Evolutionary conservation across 116 monocot species (phyloP), one percentile per base, ranked within the genome.

Genomic region (Dioscorea cayenensis): DNA sequence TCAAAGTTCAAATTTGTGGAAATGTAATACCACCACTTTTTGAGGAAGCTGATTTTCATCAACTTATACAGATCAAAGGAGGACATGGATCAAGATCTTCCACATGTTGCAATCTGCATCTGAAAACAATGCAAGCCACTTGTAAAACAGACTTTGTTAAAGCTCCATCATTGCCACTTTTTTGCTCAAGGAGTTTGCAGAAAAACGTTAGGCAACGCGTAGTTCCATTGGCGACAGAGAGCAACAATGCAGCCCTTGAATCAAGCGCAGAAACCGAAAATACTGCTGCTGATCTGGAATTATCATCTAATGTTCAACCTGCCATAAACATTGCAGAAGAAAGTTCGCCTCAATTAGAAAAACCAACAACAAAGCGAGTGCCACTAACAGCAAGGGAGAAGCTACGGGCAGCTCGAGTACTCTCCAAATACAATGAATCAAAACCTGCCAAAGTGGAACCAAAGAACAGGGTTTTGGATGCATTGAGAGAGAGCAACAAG

Each of bases 331-430:
- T 25, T n/a, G 64, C 20, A 16, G 67, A 43, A 8, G 49, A 67
- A 49, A 68, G 60, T 22, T 36, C 49, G 20, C 22, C 37, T 49
- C 49, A 25, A 52, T 1, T 64, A 36, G 60, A 52, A 28, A 71
- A 79, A 59, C 6, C 28, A 7, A 21, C 37, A 22, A 29, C 71
- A 2, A 94, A 85, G 70, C 78, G 78, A 68, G 7, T 84, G 16
- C 76, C 81, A 64, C 61, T 91, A 51, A 91, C 87, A 36, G 95
- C 86, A 25, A 83, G 96, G 63, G 96, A 96, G 62, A 87, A 82
- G 81, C 78, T 96, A 28, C 78, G 92, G 59, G 90, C 92, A 25
- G 96, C 92, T 9, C 83, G 96, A 2, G 90, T 95, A 12, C 79
- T 95, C 49, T 82, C 87, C 4, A 89, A 79, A 66, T 96, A 87